These are phyloP conservation scores for Zelonia costaricensis DNA, from an alignment of 208 protist genomes.

Conservation along the genomic window DNA sequence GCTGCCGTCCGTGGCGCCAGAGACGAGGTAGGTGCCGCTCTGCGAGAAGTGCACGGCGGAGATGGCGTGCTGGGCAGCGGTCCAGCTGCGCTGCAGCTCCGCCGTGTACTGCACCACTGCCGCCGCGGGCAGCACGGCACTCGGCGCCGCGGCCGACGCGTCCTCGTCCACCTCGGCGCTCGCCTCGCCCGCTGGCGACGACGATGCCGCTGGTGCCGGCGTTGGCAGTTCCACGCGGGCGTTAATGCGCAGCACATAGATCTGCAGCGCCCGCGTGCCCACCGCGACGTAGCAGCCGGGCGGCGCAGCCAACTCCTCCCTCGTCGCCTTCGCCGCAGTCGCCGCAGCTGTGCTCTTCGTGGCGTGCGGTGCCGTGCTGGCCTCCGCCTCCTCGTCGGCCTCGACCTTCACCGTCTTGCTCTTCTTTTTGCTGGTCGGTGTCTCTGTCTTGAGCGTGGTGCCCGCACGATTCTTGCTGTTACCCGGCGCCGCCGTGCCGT, in stretches of 20 bases:
- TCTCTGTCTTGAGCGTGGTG: too few species aligned
- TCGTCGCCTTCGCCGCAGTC: background rate
- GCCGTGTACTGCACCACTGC: constrained; percentile 39
- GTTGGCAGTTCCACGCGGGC: constrained; percentile 19
- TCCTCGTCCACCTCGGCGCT: constrained; percentile 1
- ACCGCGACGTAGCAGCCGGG: constrained; percentile 79
- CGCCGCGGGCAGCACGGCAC: too few species aligned
- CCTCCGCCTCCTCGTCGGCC: constrained; percentile 9
- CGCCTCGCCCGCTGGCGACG: background rate
- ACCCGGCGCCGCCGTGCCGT: background rate
- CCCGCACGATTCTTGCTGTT: too few species aligned
- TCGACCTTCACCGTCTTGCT: constrained; percentile 10
- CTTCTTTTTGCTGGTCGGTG: too few species aligned
- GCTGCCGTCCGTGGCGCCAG: constrained; percentile 80
- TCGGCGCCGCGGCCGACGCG: background rate
- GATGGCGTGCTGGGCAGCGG: constrained; percentile 88
- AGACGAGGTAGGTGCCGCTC: constrained; percentile 68
- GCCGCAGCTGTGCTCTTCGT: too few species aligned
- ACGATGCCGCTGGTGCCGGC: background rate
- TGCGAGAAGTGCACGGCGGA: constrained; percentile 75
- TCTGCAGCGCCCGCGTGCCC: constrained; percentile 76
- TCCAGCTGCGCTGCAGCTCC: constrained; percentile 66
- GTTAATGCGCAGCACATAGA: constrained; percentile 75
- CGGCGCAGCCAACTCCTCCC: constrained; percentile 36
- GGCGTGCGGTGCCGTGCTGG: background rate